Evolutionary conservation across 345 rosid species (phyloP), one percentile per base, ranked within the genome.

Genomic region (Sonneratia caseolaris): DNA sequence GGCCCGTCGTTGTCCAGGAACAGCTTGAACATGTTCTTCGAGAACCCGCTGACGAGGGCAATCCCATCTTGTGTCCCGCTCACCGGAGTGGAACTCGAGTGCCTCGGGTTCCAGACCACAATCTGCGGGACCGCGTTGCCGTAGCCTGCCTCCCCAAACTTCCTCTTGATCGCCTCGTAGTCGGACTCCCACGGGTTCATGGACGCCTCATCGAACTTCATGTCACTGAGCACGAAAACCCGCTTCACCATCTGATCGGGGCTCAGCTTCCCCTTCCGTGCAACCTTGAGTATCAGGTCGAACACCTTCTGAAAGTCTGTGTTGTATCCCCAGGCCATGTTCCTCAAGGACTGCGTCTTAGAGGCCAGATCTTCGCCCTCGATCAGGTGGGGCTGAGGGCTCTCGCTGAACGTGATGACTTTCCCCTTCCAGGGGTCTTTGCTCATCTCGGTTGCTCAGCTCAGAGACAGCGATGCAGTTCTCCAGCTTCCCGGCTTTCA

Each of bases 401-500:
- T 36, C 43, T 37, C 8, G 66, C 91, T 84, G 79, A 81, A 88
- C 0, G 91, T 84, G 11, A 87, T 84, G 0, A 88, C 71, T 79
- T 86, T 87, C n/a, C 88, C 90, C 32, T 72, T 86, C 91, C 91
- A 91, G 1, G 92, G 90, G 62, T 86, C 85, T 12, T 77, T 78
- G 35, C 89, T 80, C 35, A 88, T 62, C 62, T 84, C 85, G 0
- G 83, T n/a, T n/a, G n/a, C n/a, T n/a, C n/a, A n/a, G n/a, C n/a
- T 89, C 93, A 18, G 77, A 75, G 11, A 89, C 55, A 1, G 96
- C 93, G 37, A 87, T 69, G 57, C 91, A 87, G 14, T 82, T 89
- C 47, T 70, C 77, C 49, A 86, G 45, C 56, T 84, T 85, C 2
- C 86, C 91, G 15, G 73, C 79, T 73, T 82, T 55, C 14, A 56